Evolutionary conservation across 2,329 filamentous ascomycete genomes (phyloP), one percentile per base, ranked within the genome.

Genomic region (Phaeomoniella chlamydospora): DNA sequence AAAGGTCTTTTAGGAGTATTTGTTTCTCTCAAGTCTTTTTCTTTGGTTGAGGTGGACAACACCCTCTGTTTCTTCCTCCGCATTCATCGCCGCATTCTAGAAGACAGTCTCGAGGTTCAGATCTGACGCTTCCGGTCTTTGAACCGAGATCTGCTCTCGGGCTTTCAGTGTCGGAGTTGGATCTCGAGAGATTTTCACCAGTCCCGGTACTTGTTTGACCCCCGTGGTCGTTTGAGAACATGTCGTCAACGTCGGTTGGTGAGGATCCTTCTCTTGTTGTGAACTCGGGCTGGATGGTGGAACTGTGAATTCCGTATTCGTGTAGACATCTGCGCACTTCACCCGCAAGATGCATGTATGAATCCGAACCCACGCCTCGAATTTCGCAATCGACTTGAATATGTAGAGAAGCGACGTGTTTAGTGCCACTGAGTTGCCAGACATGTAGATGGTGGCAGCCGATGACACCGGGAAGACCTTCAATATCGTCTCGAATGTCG

Each of bases 401-500:
- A 53, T 98, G 90, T 58, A 98, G 74, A 9, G 82, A 90, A 10
- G 90, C 88, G 26, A 98, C 80, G 19, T 94, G 68, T 64, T 94
- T 94, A 36, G 86, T 90, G 53, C 96, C 88, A 12, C 82, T 93
- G 19, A 98, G 72, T 57, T 96, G 88, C 90, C 90, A 98, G 42
- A 98, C 86, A 55, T 98, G 90, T 15, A 98, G 70, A 55, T 98
- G 88, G 59, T 98, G 90, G 52, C 86, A 94, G 54, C 81, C 85
- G 41, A 90, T 67, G 33, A 98, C 81, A 30, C 87, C 87, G 0
- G 81, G 80, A 4, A 98, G 74, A 12, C 72, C 64, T 52, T 87
- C 74, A 37, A 98, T 94, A 54, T 98, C 90, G 45, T 88, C 79
- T 45, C 85, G 82, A 57, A 98, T 88, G 40, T 96, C 83, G 44